Base-by-base conservation (phyloP, 116 monocot species). In the Posidonia oceanica region DNA sequence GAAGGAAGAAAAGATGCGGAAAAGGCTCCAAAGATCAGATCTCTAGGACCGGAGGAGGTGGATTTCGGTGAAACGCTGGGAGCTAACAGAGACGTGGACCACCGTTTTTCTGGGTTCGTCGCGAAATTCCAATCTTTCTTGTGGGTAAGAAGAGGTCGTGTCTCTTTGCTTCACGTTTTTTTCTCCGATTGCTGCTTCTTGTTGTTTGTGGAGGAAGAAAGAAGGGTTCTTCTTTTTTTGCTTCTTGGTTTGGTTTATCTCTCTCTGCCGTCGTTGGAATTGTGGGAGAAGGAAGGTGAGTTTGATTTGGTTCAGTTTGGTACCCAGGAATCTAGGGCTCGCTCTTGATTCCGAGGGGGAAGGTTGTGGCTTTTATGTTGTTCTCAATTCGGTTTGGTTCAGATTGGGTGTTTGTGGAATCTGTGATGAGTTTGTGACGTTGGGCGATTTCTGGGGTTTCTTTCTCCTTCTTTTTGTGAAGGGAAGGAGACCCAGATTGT, bases 281-380 rank as follows among this genome's bases (percentile, higher is more conserved):
- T 16, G 58, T 58, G n/a, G 58, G n/a, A 18, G n/a, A 11, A 16
- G 13, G 15, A 14, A 14, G 56, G 16, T 58, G 62, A 20, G 7
- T 22, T 20, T 36, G 62, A n/a, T n/a, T n/a, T n/a, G n/a, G n/a
- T n/a, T n/a, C n/a, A n/a, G 4, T 23, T 38, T 52, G 29, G 2
- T 67, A 37, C 21, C 67, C 51, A 44, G 67, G 67, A 67, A 67
- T 67, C 52, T 44, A 52, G 67, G 51, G 51, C 13, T 52, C 29
- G 44, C 67, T 67, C 51, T 67, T 52, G 67, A 52, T 67, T 67
- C 52, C 67, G n/a, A n/a, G 23, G 8, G 67, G 67, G 52, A 16
- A 12, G 13, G 23, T 22, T 36, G 29, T 22, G 18, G 7, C 16
- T 14, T 48, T 12, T 8, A n/a, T 52, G 18, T 23, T 4, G 17